phyloP scores from a whole-genome alignment of 2,329 filamentous ascomycete genomes.

The Paecilomyces variotii region DNA sequence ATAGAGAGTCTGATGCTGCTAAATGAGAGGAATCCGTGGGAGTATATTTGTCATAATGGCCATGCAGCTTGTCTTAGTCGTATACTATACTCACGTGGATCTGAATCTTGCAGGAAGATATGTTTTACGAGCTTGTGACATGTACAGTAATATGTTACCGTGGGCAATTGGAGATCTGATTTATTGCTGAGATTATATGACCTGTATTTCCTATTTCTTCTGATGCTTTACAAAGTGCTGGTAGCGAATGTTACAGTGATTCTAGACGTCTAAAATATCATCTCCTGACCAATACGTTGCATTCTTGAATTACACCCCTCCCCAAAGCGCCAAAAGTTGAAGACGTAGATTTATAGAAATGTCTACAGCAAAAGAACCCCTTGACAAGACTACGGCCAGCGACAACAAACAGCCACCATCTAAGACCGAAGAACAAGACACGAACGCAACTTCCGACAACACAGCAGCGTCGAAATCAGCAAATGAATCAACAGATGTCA shows the following conservation, averaged over 20 bases:
- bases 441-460: neutral
- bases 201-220: neutral
- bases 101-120: neutral
- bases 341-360: neutral
- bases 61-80: neutral
- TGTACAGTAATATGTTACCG: neutral
- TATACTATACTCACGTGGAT: neutral
- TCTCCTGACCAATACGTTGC: neutral
- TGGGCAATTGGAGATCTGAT: neutral
- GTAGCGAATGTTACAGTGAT: slow-evolving; percentile 88
- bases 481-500: slow-evolving; percentile 2
- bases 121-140: neutral
- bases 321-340: neutral
- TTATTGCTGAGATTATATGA: neutral
- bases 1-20: neutral
- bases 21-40: neutral
- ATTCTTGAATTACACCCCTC: neutral
- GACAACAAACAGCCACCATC: neutral
- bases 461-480: neutral
- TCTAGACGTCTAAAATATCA: neutral
- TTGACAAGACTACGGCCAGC: neutral
- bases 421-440: neutral
- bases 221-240: slow-evolving; percentile 90
- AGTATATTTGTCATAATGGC: neutral
- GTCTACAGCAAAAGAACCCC: neutral